A percentile compares a stretch with the other conserved stretches of the same genome.
Evolutionary conservation across 768 basidiomycete genomes (phyloP).

Genomic region (Amanita pseudoporphyria): DNA sequence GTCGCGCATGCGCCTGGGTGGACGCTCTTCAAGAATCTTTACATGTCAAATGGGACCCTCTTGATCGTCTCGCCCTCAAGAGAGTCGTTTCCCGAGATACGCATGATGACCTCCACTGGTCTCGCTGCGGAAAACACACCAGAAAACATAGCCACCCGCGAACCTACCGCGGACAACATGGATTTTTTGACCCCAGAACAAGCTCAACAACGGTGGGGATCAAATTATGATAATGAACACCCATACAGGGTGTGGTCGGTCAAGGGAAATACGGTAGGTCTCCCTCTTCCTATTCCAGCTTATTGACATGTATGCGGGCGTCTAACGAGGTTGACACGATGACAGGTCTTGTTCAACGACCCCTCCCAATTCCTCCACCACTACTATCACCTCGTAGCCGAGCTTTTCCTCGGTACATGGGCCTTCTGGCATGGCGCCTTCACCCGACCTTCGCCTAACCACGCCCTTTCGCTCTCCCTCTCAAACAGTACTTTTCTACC

Average conservation of each 20-base stretch:
- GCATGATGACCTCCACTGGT: conserved; percentile 57
- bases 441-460: conserved; percentile 1
- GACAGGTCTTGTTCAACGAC: conserved; percentile 54
- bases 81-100: conserved; percentile 29
- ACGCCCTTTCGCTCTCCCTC: conserved; percentile 4
- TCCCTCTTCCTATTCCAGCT: background rate
- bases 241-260: conserved; percentile 47
- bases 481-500: conserved; percentile 27
- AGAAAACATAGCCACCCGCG: conserved; percentile 56
- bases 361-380: conserved; percentile 72
- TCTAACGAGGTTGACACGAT: background rate
- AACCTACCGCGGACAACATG: conserved; percentile 59
- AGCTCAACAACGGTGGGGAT: conserved; percentile 54
- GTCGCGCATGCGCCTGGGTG: conserved; percentile 70
- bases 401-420: conserved; percentile 69
- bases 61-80: conserved; percentile 45
- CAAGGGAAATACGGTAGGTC: conserved; percentile 58
- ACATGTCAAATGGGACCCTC: conserved; percentile 79
- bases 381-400: conserved; percentile 84
- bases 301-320: background rate
- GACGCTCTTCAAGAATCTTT: conserved; percentile 77
- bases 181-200: conserved; percentile 48
- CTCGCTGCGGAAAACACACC: conserved; percentile 45
- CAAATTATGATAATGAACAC: conserved; percentile 21
- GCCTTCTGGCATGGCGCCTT: conserved; percentile 61